Evolutionary conservation across 768 basidiomycete species (phyloP).

Genomic region (Ephemerocybe angulata): DNA sequence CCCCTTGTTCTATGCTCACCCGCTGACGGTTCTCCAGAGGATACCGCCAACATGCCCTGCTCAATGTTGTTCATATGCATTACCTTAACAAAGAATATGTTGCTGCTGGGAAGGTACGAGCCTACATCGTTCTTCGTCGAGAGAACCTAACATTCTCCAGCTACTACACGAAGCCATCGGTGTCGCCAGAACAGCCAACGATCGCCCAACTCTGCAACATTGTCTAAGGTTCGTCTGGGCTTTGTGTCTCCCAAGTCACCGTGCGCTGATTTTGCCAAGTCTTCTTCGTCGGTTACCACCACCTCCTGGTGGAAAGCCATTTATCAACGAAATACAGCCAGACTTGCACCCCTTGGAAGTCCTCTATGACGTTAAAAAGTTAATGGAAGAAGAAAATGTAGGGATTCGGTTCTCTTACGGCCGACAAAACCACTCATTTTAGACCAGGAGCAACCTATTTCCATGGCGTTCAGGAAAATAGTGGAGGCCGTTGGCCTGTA

Average conservation of each 20-base stretch:
- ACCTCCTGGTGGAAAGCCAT: constrained; percentile 42
- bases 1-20: background rate
- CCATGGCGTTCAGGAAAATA: constrained; percentile 65
- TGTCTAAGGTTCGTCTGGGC: constrained; percentile 58
- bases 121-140: background rate
- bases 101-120: constrained; percentile 61
- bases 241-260: constrained; percentile 3
- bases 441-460: constrained; percentile 64
- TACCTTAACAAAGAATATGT: constrained; percentile 64
- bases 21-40: constrained; percentile 42
- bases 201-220: constrained; percentile 70
- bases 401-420: constrained; percentile 9
- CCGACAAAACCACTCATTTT: background rate
- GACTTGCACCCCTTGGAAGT: constrained; percentile 75
- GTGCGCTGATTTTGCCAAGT: constrained; percentile 32
- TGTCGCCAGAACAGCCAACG: constrained; percentile 69
- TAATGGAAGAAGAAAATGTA: constrained; percentile 66
- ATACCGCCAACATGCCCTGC: constrained; percentile 72
- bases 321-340: constrained; percentile 70
- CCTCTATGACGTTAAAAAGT: constrained; percentile 71
- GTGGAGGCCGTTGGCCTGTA: constrained; percentile 63
- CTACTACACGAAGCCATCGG: constrained; percentile 73
- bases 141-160: constrained; percentile 31
- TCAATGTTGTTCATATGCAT: constrained; percentile 77
- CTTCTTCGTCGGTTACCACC: constrained; percentile 70